Evolutionary conservation across 2,329 filamentous ascomycete genomes (phyloP), one percentile per base, ranked within the genome.

Genomic region (Cadophora luteo-olivacea): DNA sequence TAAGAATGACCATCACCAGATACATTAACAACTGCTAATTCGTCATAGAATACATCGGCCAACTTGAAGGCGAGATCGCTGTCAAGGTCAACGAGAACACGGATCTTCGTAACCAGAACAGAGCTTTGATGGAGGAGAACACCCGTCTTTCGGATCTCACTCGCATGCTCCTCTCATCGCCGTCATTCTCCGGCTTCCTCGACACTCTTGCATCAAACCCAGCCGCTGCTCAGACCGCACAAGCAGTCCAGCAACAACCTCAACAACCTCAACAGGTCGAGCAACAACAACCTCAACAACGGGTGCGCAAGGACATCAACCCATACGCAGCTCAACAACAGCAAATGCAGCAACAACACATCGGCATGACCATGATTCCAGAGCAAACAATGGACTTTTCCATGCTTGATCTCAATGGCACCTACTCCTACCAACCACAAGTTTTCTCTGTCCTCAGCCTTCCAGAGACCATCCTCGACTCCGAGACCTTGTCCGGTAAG

Each of bases 61-160:
- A 98, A 81, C 91, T 99, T 19, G 96, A 99, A 84, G 85, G 87
- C 71, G 95, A 98, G 80, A 91, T 97, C 75, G 91, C 93, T 65
- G 85, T 84, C 77, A 97, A 96, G 83, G 89, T 91, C 51, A 92
- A 90, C 72, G 95, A 98, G 83, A 91, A 91, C 74, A 91, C 91
- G 72, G 91, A 94, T 57, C 86, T 97, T 41, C 91, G 92, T 71
- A 82, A 86, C 45, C 90, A 97, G 81, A 98, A 97, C 84, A 87
- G 89, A 61, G 89, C 91, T 48, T 86, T 99, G 22, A 83, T 89
- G 73, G 92, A 97, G 58, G 94, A 97, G 84, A 97, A 97, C 81
- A 90, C 90, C 77, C 92, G 92, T 60, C 83, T 95, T 64, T 88
- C 87, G 9, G 91, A 93, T 73, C 83, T 95, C 22, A 92, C 91